phyloP scores from a whole-genome alignment of 345 rosid species.

The Brassica napus region DNA sequence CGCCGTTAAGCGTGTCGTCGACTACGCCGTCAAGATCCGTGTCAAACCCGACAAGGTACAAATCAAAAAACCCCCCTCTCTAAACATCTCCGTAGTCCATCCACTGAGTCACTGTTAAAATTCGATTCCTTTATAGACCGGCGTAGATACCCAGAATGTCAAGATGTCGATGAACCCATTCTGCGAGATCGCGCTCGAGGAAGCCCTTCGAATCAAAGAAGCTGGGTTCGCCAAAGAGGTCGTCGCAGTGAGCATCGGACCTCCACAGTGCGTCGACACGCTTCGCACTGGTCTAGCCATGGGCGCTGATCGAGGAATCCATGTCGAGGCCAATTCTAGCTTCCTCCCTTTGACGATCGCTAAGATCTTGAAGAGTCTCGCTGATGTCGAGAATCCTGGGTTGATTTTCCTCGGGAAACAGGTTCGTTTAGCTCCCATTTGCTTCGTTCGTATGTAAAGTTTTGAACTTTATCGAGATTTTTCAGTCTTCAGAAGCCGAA shows the following conservation, averaged over 20 bases:
- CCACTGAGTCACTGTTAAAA: not conserved
- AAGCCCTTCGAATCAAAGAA: slow-evolving; percentile 84
- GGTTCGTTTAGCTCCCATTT: not conserved
- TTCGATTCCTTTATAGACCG: slow-evolving; percentile 50
- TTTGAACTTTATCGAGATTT: not conserved
- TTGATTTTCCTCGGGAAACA: slow-evolving; percentile 82
- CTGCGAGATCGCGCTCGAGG: slow-evolving; percentile 91
- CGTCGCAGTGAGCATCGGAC: slow-evolving; percentile 76
- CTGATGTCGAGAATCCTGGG: slow-evolving; percentile 76
- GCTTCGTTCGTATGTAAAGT: not conserved
- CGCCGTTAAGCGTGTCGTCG: slow-evolving; percentile 86
- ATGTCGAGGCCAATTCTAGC: slow-evolving; percentile 51
- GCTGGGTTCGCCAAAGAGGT: slow-evolving; percentile 85
- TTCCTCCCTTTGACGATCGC: slow-evolving; percentile 74
- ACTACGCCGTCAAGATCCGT: slow-evolving; percentile 94
- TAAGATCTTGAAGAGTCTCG: slow-evolving; percentile 74
- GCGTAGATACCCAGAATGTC: slow-evolving; percentile 87
- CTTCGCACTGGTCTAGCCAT: slow-evolving; percentile 92
- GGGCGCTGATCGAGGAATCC: slow-evolving; percentile 94
- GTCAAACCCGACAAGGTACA: slow-evolving; percentile 88
- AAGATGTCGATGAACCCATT: slow-evolving; percentile 99
- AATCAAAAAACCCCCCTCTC: not conserved
- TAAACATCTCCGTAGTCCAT: not conserved
- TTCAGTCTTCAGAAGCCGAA: not conserved
- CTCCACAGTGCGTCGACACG: slow-evolving; percentile 71